Evolutionary conservation across 768 basidiomycete species (phyloP), one percentile per base, ranked within the genome.

Genomic region (Mycena olivaceomarginata): DNA sequence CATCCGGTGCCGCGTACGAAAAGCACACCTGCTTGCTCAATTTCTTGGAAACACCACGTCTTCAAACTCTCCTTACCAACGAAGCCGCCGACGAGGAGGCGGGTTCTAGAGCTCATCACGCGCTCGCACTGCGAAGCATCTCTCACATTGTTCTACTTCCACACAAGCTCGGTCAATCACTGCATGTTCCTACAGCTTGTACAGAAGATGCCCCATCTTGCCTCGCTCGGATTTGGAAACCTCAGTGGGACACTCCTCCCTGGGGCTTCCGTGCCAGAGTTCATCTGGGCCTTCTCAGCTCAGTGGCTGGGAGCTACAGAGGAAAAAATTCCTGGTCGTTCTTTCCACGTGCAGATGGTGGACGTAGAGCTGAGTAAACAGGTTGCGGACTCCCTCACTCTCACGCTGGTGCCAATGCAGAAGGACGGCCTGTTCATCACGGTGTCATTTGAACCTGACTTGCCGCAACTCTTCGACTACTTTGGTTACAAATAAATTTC

Each of bases 81-180:
- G 31, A 60, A 4, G 53, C 75, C 37, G 70, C 75, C n/a, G 65
- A 71, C 45, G 57, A n/a, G n/a, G 43, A 37, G 8, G 63, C 69
- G 2, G 2, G 57, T 71, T 22, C 22, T 67, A 2, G 51, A 25
- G 3, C 69, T 76, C 40, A 8, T 76, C 64, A 18, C 64, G 20
- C 75, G 75, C 63, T 71, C 75, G 0, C 9, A 25, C 56, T 76
- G 75, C 40, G 63, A 62, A 8, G 13, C 18, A 2, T 76, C 56
- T 4, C 57, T 76, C 39, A n/a, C 2, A 18, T 31, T 10, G 18
- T 43, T 75, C 25, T 51, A 20, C 20, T 60, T 70, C n/a, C 18
- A 70, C 39, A 20, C 43, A 10, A 18, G 16, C 9, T 39, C 25
- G 11, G 31, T 76, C 20, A 4, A 16, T 8, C 56, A 25, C 15